Percentiles rank a stretch among this genome's conserved stretches.
phyloP scores from a whole-genome alignment of 306 rosid genomes.

The Benincasa hispida region DNA sequence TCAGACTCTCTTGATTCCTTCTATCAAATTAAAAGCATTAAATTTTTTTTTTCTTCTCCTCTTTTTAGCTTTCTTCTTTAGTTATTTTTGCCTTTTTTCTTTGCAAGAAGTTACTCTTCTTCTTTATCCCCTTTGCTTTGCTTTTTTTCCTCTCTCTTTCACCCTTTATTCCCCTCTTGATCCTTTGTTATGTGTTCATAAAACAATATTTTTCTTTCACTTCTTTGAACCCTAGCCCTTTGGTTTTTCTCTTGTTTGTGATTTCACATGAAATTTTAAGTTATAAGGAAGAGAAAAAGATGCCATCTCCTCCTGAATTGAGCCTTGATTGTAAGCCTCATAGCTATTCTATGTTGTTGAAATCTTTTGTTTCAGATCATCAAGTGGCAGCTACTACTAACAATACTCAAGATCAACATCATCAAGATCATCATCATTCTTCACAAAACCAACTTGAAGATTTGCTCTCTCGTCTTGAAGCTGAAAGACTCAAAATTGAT shows the following conservation, averaged over 20 bases:
- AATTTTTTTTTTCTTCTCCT: constrained; percentile 4
- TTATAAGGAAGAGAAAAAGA: constrained; percentile 1
- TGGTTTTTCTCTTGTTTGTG: neutral
- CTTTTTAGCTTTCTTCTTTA: constrained; percentile 22
- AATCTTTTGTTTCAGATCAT: constrained; percentile 56
- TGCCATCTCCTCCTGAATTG: constrained; percentile 81
- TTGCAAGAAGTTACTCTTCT: constrained; percentile 82
- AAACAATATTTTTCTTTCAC: constrained; percentile 32
- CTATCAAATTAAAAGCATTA: constrained; percentile 14
- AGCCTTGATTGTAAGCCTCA: constrained; percentile 76
- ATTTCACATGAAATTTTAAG: neutral
- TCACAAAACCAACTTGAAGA: constrained; percentile 60
- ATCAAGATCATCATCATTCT: neutral
- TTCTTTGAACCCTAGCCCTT: constrained; percentile 44
- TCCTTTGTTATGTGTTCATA: constrained; percentile 69
- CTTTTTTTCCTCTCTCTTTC: constrained; percentile 37
- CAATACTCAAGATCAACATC: constrained; percentile 25
- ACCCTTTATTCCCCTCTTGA: constrained; percentile 77
- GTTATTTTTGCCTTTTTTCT: constrained; percentile 40
- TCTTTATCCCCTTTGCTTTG: constrained; percentile 43
- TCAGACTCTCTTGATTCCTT: constrained; percentile 77
- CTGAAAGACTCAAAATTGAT: constrained; percentile 88
- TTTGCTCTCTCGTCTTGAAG: constrained; percentile 71
- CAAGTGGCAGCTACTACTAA: neutral
- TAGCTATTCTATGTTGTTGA: constrained; percentile 66